Conservation (phyloP, 139 green algal species). For the Helicosporidium sp. region DNA sequence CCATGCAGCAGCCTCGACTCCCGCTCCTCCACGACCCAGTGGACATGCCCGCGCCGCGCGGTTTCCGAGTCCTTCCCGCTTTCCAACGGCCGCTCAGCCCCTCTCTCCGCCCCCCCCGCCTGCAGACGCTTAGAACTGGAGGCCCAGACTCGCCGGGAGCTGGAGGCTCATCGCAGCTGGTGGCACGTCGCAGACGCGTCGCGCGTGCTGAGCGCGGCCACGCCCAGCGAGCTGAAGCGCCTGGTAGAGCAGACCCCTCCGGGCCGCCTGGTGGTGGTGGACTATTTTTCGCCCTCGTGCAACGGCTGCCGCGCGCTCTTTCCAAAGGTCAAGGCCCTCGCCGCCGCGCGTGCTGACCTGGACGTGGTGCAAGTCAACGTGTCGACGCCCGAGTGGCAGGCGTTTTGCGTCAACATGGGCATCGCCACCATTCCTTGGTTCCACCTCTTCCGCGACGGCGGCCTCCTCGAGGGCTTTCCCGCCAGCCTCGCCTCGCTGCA, state of each 20-base stretch:
- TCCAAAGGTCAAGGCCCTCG: conserved; percentile 35
- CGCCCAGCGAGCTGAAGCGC: conserved; percentile 6
- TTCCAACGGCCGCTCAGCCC: no score
- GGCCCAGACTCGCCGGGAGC: neutral
- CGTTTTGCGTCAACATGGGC: no score
- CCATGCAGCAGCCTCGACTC: no score
- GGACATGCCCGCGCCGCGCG: no score
- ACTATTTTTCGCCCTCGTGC: conserved; percentile 33
- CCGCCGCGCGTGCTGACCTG: no score
- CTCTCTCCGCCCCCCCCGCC: no score
- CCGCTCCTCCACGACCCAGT: no score
- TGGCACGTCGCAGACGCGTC: neutral
- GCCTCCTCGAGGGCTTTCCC: conserved; percentile 21
- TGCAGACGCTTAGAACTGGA: conserved; percentile 7
- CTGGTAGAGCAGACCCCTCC: neutral
- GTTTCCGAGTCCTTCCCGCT: no score
- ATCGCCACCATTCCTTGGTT: conserved; percentile 35
- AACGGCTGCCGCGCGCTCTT: conserved; percentile 22
- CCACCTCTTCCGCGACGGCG: conserved; percentile 18
- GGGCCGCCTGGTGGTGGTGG: conserved; percentile 9
- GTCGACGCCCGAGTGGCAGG: no score
- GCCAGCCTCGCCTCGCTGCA: conserved; percentile 33
- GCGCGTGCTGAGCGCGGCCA: conserved; percentile 8
- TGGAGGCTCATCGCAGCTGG: conserved; percentile 5
- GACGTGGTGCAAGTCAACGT: no score